These are phyloP conservation scores for Backusella liffmaniae DNA, from an alignment of 192 early-diverging fungal species.

Conservation along the genomic window DNA sequence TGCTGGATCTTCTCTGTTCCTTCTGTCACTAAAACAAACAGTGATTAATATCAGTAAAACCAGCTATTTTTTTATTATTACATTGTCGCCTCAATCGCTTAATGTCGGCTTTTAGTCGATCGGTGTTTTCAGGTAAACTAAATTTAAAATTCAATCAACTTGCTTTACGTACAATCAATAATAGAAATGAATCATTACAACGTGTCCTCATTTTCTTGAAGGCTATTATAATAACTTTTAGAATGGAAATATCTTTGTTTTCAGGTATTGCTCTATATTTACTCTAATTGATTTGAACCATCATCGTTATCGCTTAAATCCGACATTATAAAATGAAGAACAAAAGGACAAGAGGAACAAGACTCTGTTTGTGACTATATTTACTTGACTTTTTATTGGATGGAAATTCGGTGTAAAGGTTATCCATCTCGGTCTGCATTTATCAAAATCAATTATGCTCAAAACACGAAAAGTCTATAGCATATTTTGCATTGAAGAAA, in stretches of 20 bases:
- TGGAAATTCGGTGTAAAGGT: not conserved
- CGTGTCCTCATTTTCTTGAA: not conserved
- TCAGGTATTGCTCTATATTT: not conserved
- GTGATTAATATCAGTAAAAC: not conserved
- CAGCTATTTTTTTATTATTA: not conserved
- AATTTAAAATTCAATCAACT: not conserved
- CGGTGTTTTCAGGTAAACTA: not conserved
- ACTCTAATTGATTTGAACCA: not conserved
- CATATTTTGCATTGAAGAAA: not conserved
- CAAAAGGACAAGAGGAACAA: not conserved
- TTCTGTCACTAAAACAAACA: not conserved
- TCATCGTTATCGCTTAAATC: not conserved
- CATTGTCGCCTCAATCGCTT: not conserved
- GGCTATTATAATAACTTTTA: not conserved
- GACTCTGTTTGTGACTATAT: not conserved
- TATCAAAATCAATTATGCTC: too few species aligned
- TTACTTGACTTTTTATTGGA: not conserved
- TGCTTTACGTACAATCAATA: not conserved
- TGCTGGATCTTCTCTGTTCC: not conserved
- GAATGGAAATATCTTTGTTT: not conserved
- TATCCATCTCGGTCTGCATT: not conserved
- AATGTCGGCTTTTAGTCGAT: not conserved
- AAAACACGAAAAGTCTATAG: too few species aligned
- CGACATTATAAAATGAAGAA: not conserved
- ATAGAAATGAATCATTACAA: not conserved